Evolutionary conservation across 2,329 filamentous ascomycete species (phyloP), one percentile per base, ranked within the genome.

Genomic region (Ceratocystis ficicola): DNA sequence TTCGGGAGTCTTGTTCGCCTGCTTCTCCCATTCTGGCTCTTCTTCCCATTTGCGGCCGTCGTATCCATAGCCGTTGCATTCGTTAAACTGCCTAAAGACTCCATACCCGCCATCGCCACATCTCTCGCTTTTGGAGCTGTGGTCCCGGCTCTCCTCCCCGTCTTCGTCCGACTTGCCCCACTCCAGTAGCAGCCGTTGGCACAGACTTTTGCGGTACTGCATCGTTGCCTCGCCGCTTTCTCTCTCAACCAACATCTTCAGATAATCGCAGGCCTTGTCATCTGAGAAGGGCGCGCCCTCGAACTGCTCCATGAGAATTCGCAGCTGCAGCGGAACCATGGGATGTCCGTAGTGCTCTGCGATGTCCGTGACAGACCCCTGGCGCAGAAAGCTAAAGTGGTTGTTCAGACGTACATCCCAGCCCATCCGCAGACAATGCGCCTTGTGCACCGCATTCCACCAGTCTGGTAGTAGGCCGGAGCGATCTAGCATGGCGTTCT

Each of bases 401-500:
- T 57, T 57, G 28, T 57, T 28, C 2, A 30, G 2, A n/a, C 52
- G 52, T 5, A 25, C 52, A 5, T 57, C 52, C 52, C 52, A 57
- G 22, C 52, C 52, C 8, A 57, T 28, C 4, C 52, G 52, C 52
- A 57, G 10, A 57, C 52, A 57, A 12, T 57, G 52, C 5, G 52
- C 52, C 52, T 17, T 57, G 28, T 57, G 52, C 22, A 57, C 52
- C n/a, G 52, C 22, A 17, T 57, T 10, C 52, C 52, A 57, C 52
- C 52, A 57, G 3, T 57, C 52, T 2, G 52, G 52, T 8, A 57
- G 28, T 17, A 57, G 52, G 12, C 12, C n/a, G 22, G 52, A 57
- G 52, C 28, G 52, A 28, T 57, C 52, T 15, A 57, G 28, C 25
- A 57, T 8, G 25, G 52, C 52, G 17, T 57, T 57, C n/a, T 57